Evolutionary conservation across 305 asterid genomes (phyloP).

Genomic region (Rubia tinctorum): DNA sequence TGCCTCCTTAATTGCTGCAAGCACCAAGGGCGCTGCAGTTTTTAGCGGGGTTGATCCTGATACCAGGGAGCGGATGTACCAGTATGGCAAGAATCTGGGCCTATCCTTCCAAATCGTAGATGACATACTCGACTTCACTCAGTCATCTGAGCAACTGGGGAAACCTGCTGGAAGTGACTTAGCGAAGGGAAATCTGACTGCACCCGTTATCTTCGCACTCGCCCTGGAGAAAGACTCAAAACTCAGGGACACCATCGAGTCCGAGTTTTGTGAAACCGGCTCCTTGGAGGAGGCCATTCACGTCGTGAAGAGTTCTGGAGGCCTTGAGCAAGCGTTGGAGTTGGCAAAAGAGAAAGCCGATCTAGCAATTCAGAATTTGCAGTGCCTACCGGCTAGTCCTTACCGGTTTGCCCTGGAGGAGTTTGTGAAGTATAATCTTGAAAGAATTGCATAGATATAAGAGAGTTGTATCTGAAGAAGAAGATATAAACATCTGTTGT

Average conservation of each 20-base stretch:
- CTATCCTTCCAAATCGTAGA: constrained; percentile 90
- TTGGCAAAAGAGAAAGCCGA: constrained; percentile 76
- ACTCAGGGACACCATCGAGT: constrained; percentile 74
- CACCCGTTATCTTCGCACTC: constrained; percentile 79
- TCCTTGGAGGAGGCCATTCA: constrained; percentile 77
- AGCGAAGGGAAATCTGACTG: constrained; percentile 80
- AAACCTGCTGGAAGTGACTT: constrained; percentile 96
- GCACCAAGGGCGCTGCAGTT: constrained; percentile 94
- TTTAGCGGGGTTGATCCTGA: constrained; percentile 63
- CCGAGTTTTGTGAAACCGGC: constrained; percentile 74
- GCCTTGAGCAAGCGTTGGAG: constrained; percentile 67
- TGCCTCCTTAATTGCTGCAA: constrained; percentile 90
- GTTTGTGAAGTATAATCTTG: constrained; percentile 74
- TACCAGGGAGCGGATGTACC: constrained; percentile 69
- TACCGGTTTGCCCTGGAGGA: constrained; percentile 59
- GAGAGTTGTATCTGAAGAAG: not conserved
- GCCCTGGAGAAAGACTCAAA: constrained; percentile 73
- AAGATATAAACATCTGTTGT: not conserved
- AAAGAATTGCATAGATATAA: constrained; percentile 54
- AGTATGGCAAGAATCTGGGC: constrained; percentile 87
- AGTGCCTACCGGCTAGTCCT: constrained; percentile 60
- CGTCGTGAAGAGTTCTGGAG: constrained; percentile 68
- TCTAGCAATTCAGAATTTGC: constrained; percentile 57
- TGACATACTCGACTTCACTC: constrained; percentile 89
- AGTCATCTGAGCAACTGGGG: constrained; percentile 89